Evolutionary conservation across 129 eudicot genomes (phyloP).

Genomic region (Apium graveolens): DNA sequence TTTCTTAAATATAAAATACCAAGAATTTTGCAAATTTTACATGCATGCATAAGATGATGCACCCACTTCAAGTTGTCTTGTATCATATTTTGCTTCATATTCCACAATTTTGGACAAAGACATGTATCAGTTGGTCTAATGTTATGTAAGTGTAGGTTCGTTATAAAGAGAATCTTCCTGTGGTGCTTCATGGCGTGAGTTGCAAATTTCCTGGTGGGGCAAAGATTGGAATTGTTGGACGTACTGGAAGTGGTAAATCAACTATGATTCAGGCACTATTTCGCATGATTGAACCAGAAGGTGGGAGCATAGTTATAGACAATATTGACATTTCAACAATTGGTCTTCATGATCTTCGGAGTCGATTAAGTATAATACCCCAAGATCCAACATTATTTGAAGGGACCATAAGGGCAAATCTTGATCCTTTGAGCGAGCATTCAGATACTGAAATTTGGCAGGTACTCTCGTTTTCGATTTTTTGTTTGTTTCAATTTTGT

Average conservation of each 20-base stretch:
- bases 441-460: conserved; percentile 80
- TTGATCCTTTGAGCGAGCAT: conserved; percentile 87
- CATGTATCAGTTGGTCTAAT: neutral
- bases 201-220: conserved; percentile 82
- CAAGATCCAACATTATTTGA: conserved; percentile 94
- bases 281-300: conserved; percentile 73
- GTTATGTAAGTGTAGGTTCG: conserved; percentile 51
- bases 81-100: neutral
- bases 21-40: neutral
- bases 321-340: conserved; percentile 70
- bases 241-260: conserved; percentile 97
- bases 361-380: conserved; percentile 85
- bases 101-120: neutral
- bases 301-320: conserved; percentile 77
- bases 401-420: conserved; percentile 83
- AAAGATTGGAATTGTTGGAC: conserved; percentile 90
- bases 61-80: neutral
- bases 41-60: neutral
- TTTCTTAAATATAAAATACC: neutral
- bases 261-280: conserved; percentile 86
- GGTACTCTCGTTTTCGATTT: conserved; percentile 24
- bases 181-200: conserved; percentile 76
- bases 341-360: conserved; percentile 88
- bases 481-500: neutral
- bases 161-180: conserved; percentile 69